Evolutionary conservation across 306 rosid genomes (phyloP).

Genomic region (Trifolium repens): DNA sequence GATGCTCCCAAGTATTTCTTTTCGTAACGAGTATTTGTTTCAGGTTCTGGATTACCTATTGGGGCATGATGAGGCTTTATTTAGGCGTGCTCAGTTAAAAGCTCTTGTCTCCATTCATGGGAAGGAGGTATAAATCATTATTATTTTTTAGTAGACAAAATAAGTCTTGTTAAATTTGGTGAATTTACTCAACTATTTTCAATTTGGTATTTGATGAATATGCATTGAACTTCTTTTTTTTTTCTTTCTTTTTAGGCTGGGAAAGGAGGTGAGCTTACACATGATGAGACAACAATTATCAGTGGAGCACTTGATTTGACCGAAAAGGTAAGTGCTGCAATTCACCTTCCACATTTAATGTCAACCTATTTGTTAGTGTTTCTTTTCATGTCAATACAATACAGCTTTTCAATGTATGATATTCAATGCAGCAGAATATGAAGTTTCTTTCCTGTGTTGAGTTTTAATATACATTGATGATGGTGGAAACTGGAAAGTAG

Average conservation of each 20-base stretch:
- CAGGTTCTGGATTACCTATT: conserved; percentile 80
- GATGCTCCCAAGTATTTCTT: conserved; percentile 8
- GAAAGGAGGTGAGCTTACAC: conserved; percentile 99
- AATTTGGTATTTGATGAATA: not conserved
- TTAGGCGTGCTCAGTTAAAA: conserved; percentile 97
- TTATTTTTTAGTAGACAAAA: conserved; percentile 1
- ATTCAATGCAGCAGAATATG: conserved; percentile 32
- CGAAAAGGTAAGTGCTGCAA: conserved; percentile 68
- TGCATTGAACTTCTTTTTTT: conserved; percentile 29
- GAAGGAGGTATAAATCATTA: conserved; percentile 64
- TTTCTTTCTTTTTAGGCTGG: conserved; percentile 70
- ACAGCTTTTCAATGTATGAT: conserved; percentile 32
- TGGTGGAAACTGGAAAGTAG: conserved; percentile 28
- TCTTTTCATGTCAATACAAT: conserved; percentile 21
- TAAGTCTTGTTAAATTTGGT: conserved; percentile 24
- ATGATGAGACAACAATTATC: conserved; percentile 94
- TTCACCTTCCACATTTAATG: conserved; percentile 25
- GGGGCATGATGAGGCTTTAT: conserved; percentile 91
- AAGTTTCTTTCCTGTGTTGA: conserved; percentile 33
- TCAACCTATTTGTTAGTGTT: conserved; percentile 30
- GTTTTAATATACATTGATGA: conserved; percentile 22
- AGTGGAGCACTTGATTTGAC: conserved; percentile 98
- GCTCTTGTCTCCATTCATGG: conserved; percentile 94
- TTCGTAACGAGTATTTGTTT: conserved; percentile 37
- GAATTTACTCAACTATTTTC: conserved; percentile 22